Evolutionary conservation across 1,139 yeast genomes (phyloP), one percentile per base, ranked within the genome.

Genomic region (Geotrichum siamense): DNA sequence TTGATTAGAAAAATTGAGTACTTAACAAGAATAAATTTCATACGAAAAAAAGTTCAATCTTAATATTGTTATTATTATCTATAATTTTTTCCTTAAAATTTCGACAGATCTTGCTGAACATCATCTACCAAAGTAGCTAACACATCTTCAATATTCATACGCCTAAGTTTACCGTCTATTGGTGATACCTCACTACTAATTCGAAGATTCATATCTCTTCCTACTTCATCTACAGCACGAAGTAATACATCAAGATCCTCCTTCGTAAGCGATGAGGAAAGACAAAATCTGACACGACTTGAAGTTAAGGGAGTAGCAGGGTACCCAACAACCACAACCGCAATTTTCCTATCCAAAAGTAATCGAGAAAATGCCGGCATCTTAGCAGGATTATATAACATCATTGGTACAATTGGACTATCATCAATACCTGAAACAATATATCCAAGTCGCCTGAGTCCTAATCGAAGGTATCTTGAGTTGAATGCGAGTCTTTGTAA

Each of bases 231-330:
- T 57, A 84, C 74, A 56, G 76, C 81, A 42, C 75, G 72, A 54
- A 91, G 72, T 35, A 89, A 74, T 53, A 77, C 74, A 64, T 91
- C 99, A 58, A 89, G 76, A 63, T 91, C 99, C 56, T 83, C 93
- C 65, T 91, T 91, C 23, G 95, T 91, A 56, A 93, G 73, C 1
- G 97, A 85, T 0, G 97, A 72, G 48, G 94, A 82, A 53, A 93
- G 82, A 70, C 99, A 91, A 57, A 91, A 76, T 63, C 99, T 78
- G 21, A 86, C 89, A 67, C 98, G 78, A 9, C 95, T 85, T 43
- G 89, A 78, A 29, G 85, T 80, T 53, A 91, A 72, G 25, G 96
- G 96, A 1, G 98, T 89, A 1, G 98, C 98, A 8, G 99, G 99
- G 61, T 91, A 91, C 23, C 97, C 96, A 39, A 89, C 97, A 55